A percentile compares a stretch with the other conserved stretches of the same genome.
Evolutionary conservation across 306 rosid genomes (phyloP).

Genomic region (Prunus mume): DNA sequence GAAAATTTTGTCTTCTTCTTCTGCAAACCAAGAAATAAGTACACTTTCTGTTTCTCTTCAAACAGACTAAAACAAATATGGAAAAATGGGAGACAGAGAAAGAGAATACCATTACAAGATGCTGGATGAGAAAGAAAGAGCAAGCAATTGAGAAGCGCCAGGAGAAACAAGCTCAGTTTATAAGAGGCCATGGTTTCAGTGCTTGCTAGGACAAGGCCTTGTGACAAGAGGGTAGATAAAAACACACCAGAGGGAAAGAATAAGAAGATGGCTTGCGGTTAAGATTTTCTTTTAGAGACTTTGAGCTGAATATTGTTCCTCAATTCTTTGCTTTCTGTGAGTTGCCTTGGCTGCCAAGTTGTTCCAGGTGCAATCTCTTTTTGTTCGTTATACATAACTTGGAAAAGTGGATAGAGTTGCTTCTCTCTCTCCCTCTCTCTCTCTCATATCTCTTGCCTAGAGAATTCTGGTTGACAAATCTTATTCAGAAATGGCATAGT

Average conservation of each 20-base stretch:
- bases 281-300: not conserved
- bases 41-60: not conserved
- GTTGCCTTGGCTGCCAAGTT: slow-evolving; percentile 8
- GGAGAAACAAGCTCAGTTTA: not conserved
- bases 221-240: not conserved
- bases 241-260: not conserved
- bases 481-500: not conserved
- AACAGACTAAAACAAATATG: not conserved
- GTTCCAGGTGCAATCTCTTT: not conserved
- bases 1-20: slow-evolving; percentile 13
- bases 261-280: not conserved
- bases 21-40: not conserved
- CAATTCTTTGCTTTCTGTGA: slow-evolving; percentile 2
- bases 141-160: not conserved
- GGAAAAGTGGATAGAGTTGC: not conserved
- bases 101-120: slow-evolving; percentile 1
- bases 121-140: slow-evolving; percentile 3
- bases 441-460: not conserved
- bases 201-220: not conserved
- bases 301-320: not conserved
- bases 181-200: slow-evolving; percentile 1
- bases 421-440: not conserved
- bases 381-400: not conserved
- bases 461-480: not conserved
- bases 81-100: not conserved